Percentiles rank a stretch among this genome's conserved stretches.
These are phyloP conservation scores for Asterionellopsis glacialis DNA, from an alignment of 108 stramenopile genomes.

Conservation along the genomic window DNA sequence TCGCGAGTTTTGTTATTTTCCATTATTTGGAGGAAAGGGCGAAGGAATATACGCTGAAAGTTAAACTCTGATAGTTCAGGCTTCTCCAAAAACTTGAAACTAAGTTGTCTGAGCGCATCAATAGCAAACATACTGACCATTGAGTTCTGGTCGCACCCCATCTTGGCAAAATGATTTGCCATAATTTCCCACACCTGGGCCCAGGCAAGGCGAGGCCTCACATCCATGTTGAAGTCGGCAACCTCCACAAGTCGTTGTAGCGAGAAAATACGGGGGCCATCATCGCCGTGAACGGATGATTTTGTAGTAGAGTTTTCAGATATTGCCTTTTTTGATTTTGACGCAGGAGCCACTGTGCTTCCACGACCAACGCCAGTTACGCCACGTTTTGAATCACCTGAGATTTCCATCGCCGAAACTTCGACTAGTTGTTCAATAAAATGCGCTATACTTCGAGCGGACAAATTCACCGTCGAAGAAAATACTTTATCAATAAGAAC, in stretches of 20 bases:
- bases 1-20: slow-evolving; percentile 57
- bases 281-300: slow-evolving; percentile 47
- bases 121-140: slow-evolving; percentile 96
- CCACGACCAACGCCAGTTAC: slow-evolving; percentile 50
- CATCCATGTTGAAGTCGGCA: slow-evolving; percentile 97
- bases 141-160: slow-evolving; percentile 88
- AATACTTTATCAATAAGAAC: slow-evolving; percentile 90
- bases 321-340: slow-evolving; percentile 12
- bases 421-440: slow-evolving; percentile 87
- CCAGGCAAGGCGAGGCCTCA: slow-evolving; percentile 92
- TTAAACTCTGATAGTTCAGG: slow-evolving; percentile 95
- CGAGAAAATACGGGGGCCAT: slow-evolving; percentile 90
- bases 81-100: slow-evolving; percentile 97
- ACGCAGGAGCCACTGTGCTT: slow-evolving; percentile 5
- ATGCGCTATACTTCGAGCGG: slow-evolving; percentile 71
- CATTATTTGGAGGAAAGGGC: slow-evolving; percentile 87
- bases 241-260: slow-evolving; percentile 98
- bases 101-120: slow-evolving; percentile 96
- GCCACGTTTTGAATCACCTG: slow-evolving; percentile 62
- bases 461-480: slow-evolving; percentile 77
- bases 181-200: slow-evolving; percentile 93
- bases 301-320: background rate
- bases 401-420: slow-evolving; percentile 86
- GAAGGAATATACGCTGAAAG: slow-evolving; percentile 95
- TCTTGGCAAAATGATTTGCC: slow-evolving; percentile 86